Percentiles rank a stretch among this genome's conserved stretches.
These are phyloP conservation scores for Lathyrus oleraceus DNA, from an alignment of 306 rosid genomes.

Conservation along the genomic window DNA sequence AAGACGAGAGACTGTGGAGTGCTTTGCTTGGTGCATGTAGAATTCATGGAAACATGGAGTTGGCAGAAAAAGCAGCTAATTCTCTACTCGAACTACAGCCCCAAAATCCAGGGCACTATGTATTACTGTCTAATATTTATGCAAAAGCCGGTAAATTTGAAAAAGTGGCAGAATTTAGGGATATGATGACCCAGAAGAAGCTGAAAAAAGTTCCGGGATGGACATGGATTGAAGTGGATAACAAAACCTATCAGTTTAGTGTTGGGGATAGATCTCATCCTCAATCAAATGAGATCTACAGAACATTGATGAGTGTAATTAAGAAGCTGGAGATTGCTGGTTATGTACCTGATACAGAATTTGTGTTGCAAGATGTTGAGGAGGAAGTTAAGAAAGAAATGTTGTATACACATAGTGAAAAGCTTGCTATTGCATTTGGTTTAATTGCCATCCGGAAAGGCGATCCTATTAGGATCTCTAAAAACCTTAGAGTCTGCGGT, in stretches of 20 bases:
- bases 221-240: constrained; percentile 74
- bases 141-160: constrained; percentile 80
- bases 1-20: constrained; percentile 75
- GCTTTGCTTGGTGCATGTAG: constrained; percentile 83
- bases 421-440: constrained; percentile 81
- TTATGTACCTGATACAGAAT: constrained; percentile 63
- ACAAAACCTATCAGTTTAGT: constrained; percentile 54
- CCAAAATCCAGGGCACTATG: constrained; percentile 68
- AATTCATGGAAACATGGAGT: constrained; percentile 62
- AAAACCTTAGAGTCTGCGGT: constrained; percentile 79
- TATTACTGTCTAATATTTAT: constrained; percentile 72
- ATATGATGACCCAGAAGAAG: constrained; percentile 56
- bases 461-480: constrained; percentile 65
- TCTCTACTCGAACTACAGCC: constrained; percentile 69
- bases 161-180: constrained; percentile 62
- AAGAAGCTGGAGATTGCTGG: constrained; percentile 65
- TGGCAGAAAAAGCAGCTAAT: constrained; percentile 64
- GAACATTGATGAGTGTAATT: constrained; percentile 48
- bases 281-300: constrained; percentile 54
- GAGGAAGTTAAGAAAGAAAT: constrained; percentile 68
- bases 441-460: constrained; percentile 49
- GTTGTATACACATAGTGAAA: constrained; percentile 70
- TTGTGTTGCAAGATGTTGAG: constrained; percentile 78
- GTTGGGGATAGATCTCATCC: constrained; percentile 72
- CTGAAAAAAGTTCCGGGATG: constrained; percentile 73